phyloP scores from a whole-genome alignment of 2,329 filamentous ascomycete genomes.

The Dactylellina sp. region DNA sequence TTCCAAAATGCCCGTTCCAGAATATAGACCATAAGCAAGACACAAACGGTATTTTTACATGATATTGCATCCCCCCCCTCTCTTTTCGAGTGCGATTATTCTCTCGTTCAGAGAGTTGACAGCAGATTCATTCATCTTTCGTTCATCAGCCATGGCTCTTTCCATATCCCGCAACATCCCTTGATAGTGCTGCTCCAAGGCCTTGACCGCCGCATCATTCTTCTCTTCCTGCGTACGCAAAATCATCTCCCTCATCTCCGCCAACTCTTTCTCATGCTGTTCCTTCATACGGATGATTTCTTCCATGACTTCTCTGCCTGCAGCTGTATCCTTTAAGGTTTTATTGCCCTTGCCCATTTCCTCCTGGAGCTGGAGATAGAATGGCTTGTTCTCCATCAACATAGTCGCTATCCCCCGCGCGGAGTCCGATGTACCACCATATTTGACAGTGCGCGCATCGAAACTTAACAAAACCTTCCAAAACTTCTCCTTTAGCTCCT shows the following conservation, averaged over 20 bases:
- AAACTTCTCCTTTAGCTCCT: conserved; percentile 58
- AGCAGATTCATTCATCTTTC: conserved; percentile 42
- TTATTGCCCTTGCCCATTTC: conserved; percentile 85
- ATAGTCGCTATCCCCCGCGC: conserved; percentile 46
- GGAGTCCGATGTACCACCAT: conserved; percentile 55
- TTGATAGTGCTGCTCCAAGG: conserved; percentile 39
- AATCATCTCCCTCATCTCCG: conserved; percentile 74
- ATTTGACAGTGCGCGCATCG: conserved; percentile 57
- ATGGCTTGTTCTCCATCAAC: conserved; percentile 79
- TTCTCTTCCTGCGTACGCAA: conserved; percentile 49
- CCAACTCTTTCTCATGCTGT: conserved; percentile 80
- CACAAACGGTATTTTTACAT: conserved; percentile 14
- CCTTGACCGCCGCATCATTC: conserved; percentile 40
- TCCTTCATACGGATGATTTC: conserved; percentile 77
- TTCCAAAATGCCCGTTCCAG: neutral
- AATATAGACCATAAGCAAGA: neutral
- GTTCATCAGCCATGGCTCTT: conserved; percentile 32
- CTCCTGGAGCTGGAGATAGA: conserved; percentile 89
- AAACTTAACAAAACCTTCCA: conserved; percentile 58
- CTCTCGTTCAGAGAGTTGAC: conserved; percentile 38
- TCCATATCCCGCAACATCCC: conserved; percentile 38
- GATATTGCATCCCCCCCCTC: conserved; percentile 28
- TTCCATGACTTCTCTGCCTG: conserved; percentile 80
- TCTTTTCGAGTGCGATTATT: conserved; percentile 31
- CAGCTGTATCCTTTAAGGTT: conserved; percentile 72